Evolutionary conservation across 129 eudicot genomes (phyloP).

Genomic region (Flaveria ramosissima): DNA sequence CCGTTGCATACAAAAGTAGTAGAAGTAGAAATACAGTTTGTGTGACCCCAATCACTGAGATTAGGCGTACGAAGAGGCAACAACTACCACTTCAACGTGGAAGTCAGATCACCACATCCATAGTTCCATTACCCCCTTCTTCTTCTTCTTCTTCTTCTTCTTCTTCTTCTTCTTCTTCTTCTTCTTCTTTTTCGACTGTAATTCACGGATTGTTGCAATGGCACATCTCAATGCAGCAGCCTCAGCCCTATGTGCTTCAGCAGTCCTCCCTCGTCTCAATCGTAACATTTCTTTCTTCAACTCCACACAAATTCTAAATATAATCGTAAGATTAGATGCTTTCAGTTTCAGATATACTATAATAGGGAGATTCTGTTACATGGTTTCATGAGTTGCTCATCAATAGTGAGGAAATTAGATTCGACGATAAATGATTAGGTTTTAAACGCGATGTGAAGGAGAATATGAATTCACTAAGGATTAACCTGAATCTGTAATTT

Average conservation of each 20-base stretch:
- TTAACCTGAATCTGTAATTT: neutral
- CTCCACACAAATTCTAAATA: neutral
- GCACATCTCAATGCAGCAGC: slow-evolving; percentile 36
- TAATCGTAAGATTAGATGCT: neutral
- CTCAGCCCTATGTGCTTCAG: slow-evolving; percentile 40
- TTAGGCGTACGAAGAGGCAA: neutral
- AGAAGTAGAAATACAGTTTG: too few species aligned
- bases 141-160: neutral
- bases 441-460: neutral
- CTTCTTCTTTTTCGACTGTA: neutral
- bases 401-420: neutral
- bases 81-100: slow-evolving; percentile 28
- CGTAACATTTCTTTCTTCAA: slow-evolving; percentile 30
- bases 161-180: slow-evolving; percentile 1
- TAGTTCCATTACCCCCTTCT: too few species aligned
- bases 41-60: too few species aligned
- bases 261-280: slow-evolving; percentile 36
- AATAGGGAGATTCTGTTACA: neutral
- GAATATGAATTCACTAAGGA: neutral
- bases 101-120: slow-evolving; percentile 33
- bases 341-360: neutral
- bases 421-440: neutral
- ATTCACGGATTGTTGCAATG: slow-evolving; percentile 7
- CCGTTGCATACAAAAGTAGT: too few species aligned
- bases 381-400: neutral